These are phyloP conservation scores for Trichophyton schoenleinii DNA, from an alignment of 2,329 filamentous ascomycete species.

Conservation along the genomic window DNA sequence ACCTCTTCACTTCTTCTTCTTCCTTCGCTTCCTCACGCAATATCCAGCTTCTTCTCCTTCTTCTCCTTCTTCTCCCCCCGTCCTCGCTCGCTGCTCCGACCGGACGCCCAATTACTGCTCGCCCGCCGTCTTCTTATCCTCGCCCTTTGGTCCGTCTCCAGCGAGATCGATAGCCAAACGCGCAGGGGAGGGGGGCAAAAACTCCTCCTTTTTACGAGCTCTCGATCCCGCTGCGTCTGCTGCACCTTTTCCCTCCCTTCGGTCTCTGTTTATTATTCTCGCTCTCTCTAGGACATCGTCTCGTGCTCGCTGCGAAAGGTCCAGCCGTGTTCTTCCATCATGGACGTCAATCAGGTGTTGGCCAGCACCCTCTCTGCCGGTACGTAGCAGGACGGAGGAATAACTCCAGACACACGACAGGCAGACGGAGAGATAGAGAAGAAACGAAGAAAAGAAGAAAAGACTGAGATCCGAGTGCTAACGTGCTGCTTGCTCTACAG, in stretches of 20 bases:
- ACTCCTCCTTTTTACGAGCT: conserved; percentile 1
- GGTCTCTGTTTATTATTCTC: background rate
- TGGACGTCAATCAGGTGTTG: conserved; percentile 98
- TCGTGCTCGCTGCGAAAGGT: background rate
- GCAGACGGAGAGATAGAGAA: background rate
- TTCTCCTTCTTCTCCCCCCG: background rate
- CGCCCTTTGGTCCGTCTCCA: background rate
- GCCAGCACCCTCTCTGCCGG: conserved; percentile 90
- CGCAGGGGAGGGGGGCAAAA: background rate
- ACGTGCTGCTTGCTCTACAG: conserved; percentile 37
- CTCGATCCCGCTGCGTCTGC: background rate
- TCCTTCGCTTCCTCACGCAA: background rate
- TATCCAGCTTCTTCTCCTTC: background rate
- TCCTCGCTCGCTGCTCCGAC: background rate
- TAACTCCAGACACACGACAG: background rate
- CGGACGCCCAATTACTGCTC: background rate
- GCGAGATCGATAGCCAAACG: background rate
- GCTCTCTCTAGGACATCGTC: background rate
- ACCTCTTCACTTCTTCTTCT: background rate
- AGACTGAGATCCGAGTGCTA: background rate
- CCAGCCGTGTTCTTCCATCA: conserved; percentile 37
- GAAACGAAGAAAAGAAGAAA: background rate
- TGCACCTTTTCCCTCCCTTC: background rate
- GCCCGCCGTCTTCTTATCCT: background rate
- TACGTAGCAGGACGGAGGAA: conserved; percentile 36